Percentiles rank a stretch among this genome's conserved stretches.
Conservation (phyloP, 1,139 yeast species). For the Candida anutae region DNA sequence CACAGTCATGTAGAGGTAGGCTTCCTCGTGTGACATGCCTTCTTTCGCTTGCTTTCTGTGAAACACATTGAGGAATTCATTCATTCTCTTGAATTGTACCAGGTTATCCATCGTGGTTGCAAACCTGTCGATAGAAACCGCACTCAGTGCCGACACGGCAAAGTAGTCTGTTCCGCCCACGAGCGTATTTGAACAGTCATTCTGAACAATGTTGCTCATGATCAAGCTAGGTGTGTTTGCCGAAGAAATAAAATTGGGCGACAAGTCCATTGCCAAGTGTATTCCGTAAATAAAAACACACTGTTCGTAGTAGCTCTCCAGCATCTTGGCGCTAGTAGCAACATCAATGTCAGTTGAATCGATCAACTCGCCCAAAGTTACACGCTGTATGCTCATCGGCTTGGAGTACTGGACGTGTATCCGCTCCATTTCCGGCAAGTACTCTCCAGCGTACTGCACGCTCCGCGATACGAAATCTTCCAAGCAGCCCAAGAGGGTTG, state of each 20-base stretch:
- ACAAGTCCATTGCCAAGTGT: conserved; percentile 18
- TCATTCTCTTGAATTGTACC: conserved; percentile 6
- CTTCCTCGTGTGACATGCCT: conserved; percentile 14
- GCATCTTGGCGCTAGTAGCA: conserved; percentile 8
- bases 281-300: conserved; percentile 20
- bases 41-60: conserved; percentile 6
- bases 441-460: conserved; percentile 4
- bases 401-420: conserved; percentile 19
- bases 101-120: conserved; percentile 7
- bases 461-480: conserved; percentile 13
- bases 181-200: conserved; percentile 21
- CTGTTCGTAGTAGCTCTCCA: conserved; percentile 20
- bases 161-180: conserved; percentile 16
- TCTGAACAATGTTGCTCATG: conserved; percentile 15
- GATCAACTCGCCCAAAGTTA: conserved; percentile 17
- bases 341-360: conserved; percentile 15
- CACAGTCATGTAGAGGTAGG: conserved; percentile 18
- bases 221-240: conserved; percentile 5
- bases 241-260: conserved; percentile 24
- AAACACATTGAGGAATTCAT: conserved; percentile 10
- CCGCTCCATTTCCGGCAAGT: conserved; percentile 12
- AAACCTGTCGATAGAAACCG: conserved; percentile 12
- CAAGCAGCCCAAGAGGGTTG: conserved; percentile 13
- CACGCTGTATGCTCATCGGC: conserved; percentile 8
- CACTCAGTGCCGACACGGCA: conserved; percentile 17